These are phyloP conservation scores for Neonectria ditissima DNA, from an alignment of 2,329 filamentous ascomycete genomes.

Conservation along the genomic window DNA sequence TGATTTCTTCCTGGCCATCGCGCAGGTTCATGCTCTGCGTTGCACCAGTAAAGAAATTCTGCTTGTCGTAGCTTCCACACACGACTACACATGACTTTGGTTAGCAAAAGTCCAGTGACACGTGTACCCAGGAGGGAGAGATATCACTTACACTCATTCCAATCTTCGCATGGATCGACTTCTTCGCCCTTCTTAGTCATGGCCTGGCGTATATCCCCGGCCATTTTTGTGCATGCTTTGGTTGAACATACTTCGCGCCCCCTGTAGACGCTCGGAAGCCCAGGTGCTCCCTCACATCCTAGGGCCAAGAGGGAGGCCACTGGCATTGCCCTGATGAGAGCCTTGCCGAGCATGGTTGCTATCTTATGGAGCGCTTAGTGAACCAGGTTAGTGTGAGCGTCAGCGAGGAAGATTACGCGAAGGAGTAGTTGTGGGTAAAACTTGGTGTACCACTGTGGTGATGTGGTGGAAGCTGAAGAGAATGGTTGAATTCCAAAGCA, in stretches of 20 bases:
- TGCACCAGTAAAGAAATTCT: not conserved
- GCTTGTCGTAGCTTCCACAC: slow-evolving; percentile 23
- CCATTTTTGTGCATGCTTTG: slow-evolving; percentile 11
- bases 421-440: not conserved
- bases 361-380: not conserved
- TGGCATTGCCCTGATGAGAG: not conserved
- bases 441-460: not conserved
- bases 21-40: not conserved
- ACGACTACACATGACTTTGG: slow-evolving; percentile 7
- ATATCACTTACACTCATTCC: slow-evolving; percentile 31
- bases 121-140: not conserved
- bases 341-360: not conserved
- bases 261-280: not conserved
- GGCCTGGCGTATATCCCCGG: not conserved
- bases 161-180: slow-evolving; percentile 30
- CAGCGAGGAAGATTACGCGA: not conserved
- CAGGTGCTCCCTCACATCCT: not conserved
- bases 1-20: slow-evolving; percentile 3
- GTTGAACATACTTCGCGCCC: slow-evolving; percentile 11
- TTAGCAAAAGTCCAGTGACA: not conserved
- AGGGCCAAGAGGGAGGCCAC: not conserved
- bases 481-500: not conserved
- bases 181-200: slow-evolving; percentile 4
- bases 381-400: not conserved
- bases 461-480: not conserved